Base-by-base conservation (phyloP, 108 stramenopile species). In the Pseudonitzschia multistriata region DNA sequence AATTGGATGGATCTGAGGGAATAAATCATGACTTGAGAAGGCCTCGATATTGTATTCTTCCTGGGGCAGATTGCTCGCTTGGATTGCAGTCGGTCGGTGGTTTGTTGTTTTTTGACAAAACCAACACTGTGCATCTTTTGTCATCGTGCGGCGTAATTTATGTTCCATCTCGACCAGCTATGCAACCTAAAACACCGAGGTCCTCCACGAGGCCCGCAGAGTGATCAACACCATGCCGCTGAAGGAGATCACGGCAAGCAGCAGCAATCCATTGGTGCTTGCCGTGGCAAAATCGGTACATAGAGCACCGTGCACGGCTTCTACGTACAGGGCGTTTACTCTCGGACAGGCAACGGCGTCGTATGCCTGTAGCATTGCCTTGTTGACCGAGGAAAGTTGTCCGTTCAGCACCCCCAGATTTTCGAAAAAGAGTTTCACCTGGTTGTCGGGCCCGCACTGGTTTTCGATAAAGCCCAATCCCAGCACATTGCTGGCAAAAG, bases 211-310 rank as follows among this genome's bases (percentile, higher is more conserved):
- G 31, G 75, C 62, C 34, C 68, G 60, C 17, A 76, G 30, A 27
- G 75, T 45, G 1, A 76, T 57, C 30, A 76, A 31, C 4, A 64
- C 30, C 62, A 70, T 63, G 4, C 56, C 59, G 53, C 29, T 70
- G 49, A 70, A 39, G 3, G 75, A 62, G 17, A 69, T 4, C 2
- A 55, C 28, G 5, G 66, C 22, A 24, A 76, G 49, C 21, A 76
- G 34, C 14, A 76, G 19, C 36, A 65, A 69, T 5, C 62, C 69
- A 39, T 29, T 36, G 19, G 62, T 62, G n/a, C 31, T 50, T 22
- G 56, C 68, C 0, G 52, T 27, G 5, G 75, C 75, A 39, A 65
- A 35, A 31, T 76, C 68, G 6, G 66, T 55, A 50, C 75, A 76
- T 10, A 69, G 28, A 17, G 62, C 40, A 1, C 70, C 63, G 35